Base-by-base conservation (phyloP, 768 basidiomycete genomes). In the Brasilioporus rufonigricans region DNA sequence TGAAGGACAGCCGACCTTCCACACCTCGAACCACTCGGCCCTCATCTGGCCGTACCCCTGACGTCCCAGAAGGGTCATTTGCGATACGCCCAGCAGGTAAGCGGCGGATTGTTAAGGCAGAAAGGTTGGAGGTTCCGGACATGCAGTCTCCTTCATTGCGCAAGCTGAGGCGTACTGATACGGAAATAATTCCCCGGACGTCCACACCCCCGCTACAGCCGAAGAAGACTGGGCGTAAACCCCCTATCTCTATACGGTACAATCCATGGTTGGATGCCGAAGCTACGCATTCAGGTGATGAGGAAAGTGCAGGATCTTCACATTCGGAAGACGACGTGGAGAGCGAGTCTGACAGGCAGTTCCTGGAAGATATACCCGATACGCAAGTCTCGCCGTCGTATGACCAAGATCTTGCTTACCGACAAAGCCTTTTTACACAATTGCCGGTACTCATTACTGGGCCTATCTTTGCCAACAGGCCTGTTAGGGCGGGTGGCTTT, bases 271-370 rank as follows among this genome's bases (percentile, higher is more conserved):
- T 90, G 48, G 89, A 90, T 60, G 75, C 81, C 32, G 86, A 85
- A 65, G 91, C 91, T 4, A 70, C 70, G 18, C 91, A 92, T 62
- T 93, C 92, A 10, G 91, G 90, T 19, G 89, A 90, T 53, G 91
- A 93, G 63, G 76, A 77, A 51, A 86, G 85, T 61, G 79, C 76
- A 51, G 89, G 88, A 32, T 75, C 74, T 1, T 86, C 85, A 1
- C 76, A 77, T 73, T 61, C 81, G 77, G 57, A 82, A 36, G 77
- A 80, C 24, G 75, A 72, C 26, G 62, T 64, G 32, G 87, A 87
- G 62, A 80, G 76, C 64, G 89, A 87, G 62, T 83, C 80, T 32
- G 90, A 93, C 63, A 74, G 79, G 44, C 73, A 68, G 58, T 93
- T 93, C 71, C 68, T 91, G 32, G 76, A 82, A 55, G 80, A 85